A percentile compares a stretch with the other conserved stretches of the same genome.
phyloP scores from a whole-genome alignment of 1,284 basidiomycete species.

The Caloboletus firmus region DNA sequence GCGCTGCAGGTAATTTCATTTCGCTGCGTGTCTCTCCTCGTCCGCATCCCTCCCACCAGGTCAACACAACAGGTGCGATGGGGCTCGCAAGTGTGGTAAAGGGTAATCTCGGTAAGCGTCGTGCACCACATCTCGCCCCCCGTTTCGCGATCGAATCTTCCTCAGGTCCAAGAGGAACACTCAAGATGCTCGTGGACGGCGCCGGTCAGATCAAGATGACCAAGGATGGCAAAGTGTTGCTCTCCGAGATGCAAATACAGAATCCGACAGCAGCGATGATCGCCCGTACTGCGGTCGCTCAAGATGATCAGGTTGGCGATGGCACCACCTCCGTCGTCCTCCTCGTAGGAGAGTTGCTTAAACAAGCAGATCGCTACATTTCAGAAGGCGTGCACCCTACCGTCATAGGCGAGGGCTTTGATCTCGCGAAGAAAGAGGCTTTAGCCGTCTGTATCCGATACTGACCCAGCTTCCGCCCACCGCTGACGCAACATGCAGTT shows the following conservation, averaged over 20 bases:
- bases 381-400: constrained; percentile 98
- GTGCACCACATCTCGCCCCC: constrained; percentile 21
- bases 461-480: constrained; percentile 12
- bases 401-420: constrained; percentile 93
- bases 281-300: constrained; percentile 95
- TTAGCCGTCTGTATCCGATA: constrained; percentile 60
- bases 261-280: constrained; percentile 99
- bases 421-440: constrained; percentile 96
- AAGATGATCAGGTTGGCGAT: constrained; percentile 99
- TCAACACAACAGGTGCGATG: constrained; percentile 92
- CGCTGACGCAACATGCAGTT: constrained; percentile 56
- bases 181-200: constrained; percentile 99
- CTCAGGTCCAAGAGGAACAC: constrained; percentile 88
- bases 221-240: constrained; percentile 97
- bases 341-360: constrained; percentile 94
- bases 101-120: constrained; percentile 82
- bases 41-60: constrained; percentile 46
- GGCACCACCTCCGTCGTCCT: constrained; percentile 98
- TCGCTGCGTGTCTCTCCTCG: constrained; percentile 18
- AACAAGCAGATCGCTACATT: constrained; percentile 97
- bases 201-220: constrained; percentile 99
- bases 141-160: constrained; percentile 18
- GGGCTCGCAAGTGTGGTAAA: constrained; percentile 97
- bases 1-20: constrained; percentile 79
- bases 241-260: constrained; percentile 99